phyloP scores from a whole-genome alignment of 2,329 filamentous ascomycete species.

The Phoma sp. region DNA sequence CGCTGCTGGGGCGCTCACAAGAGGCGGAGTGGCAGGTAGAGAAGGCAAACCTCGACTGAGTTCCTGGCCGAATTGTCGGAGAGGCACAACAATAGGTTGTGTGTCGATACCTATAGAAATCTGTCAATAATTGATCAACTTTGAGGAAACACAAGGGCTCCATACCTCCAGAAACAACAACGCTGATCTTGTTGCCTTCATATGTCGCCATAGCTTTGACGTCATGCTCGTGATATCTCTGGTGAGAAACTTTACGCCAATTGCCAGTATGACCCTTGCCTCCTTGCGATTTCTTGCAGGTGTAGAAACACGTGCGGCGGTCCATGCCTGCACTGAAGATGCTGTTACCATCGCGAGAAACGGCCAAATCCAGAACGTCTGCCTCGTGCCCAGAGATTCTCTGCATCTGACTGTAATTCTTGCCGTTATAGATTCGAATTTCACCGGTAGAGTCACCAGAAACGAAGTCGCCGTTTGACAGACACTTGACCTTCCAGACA shows the following conservation, averaged over 20 bases:
- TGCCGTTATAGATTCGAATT: constrained; percentile 90
- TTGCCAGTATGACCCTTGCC: constrained; percentile 50
- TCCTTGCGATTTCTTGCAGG: constrained; percentile 44
- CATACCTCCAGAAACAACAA: constrained; percentile 89
- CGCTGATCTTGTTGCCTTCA: constrained; percentile 80
- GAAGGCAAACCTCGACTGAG: constrained; percentile 82
- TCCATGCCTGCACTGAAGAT: constrained; percentile 94
- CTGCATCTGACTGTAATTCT: constrained; percentile 87
- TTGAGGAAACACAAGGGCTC: constrained; percentile 21
- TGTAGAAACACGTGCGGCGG: constrained; percentile 82
- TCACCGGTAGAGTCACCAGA: constrained; percentile 95
- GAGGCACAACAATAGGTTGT: constrained; percentile 78
- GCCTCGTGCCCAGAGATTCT: constrained; percentile 85
- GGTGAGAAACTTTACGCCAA: constrained; percentile 87
- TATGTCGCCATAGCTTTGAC: constrained; percentile 94
- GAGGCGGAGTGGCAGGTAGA: constrained; percentile 77
- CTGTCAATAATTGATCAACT: constrained; percentile 24
- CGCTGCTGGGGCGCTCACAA: constrained; percentile 74
- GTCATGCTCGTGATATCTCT: constrained; percentile 89
- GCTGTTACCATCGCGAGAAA: constrained; percentile 77
- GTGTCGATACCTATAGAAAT: constrained; percentile 75
- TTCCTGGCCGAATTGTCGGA: constrained; percentile 78
- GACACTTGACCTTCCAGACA: constrained; percentile 90
- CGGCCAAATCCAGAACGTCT: constrained; percentile 87
- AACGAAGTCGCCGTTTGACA: constrained; percentile 87